A percentile compares a stretch with the other conserved stretches of the same genome.
These are phyloP conservation scores for Solanum ahanhuiri DNA, from an alignment of 257 asterid genomes.

Conservation along the genomic window DNA sequence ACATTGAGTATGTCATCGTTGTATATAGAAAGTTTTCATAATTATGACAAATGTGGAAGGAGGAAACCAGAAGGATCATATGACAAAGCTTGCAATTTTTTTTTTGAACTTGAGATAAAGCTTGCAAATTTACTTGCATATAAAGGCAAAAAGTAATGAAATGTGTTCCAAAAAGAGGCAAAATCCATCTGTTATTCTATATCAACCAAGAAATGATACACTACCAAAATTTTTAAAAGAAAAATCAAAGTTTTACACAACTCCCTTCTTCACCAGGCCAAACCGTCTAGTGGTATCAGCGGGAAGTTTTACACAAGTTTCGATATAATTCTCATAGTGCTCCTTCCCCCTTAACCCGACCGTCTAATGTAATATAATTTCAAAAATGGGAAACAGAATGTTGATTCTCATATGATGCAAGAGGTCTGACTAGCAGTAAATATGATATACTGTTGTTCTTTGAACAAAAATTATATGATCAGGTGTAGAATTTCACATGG, in stretches of 20 bases:
- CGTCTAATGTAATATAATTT: background rate
- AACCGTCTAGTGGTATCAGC: background rate
- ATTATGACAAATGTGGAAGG: background rate
- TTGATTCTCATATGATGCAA: background rate
- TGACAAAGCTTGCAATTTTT: background rate
- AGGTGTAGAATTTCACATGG: conserved; percentile 6
- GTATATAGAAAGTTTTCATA: background rate
- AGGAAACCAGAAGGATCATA: background rate
- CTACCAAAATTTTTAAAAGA: background rate
- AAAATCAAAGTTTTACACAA: background rate
- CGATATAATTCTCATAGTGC: background rate
- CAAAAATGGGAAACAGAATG: background rate
- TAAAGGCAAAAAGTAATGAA: background rate
- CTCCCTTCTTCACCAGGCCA: background rate
- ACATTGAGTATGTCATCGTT: background rate
- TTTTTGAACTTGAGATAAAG: too few relatives aligned
- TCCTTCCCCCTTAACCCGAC: background rate
- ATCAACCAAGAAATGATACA: background rate
- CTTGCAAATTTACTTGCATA: background rate
- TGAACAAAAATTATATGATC: background rate
- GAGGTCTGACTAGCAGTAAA: background rate
- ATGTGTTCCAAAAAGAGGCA: background rate
- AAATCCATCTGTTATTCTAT: background rate
- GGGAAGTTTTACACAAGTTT: background rate
- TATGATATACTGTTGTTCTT: background rate